These are phyloP conservation scores for Trypanosoma melophagium DNA, from an alignment of 208 protist species.

Conservation along the genomic window DNA sequence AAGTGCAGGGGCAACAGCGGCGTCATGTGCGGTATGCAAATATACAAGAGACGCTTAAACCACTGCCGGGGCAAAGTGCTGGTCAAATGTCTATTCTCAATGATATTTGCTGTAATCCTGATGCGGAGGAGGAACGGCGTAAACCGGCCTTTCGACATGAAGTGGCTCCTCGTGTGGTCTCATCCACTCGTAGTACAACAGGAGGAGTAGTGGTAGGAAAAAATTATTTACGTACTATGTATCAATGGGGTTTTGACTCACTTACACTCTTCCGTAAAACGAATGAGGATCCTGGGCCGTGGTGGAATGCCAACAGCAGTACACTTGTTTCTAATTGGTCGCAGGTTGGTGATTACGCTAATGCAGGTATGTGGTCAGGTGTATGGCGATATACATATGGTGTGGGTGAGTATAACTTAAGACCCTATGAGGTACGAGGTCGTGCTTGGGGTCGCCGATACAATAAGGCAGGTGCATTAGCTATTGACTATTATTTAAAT, in stretches of 20 bases:
- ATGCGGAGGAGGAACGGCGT: conserved; percentile 81
- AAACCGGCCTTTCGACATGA: conserved; percentile 79
- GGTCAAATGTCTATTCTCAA: conserved; percentile 86
- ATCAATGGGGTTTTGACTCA: conserved; percentile 86
- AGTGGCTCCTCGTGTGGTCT: conserved; percentile 38
- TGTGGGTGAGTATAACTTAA: conserved; percentile 84
- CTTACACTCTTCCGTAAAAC: conserved; percentile 85
- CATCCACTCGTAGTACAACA: neutral
- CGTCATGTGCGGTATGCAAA: conserved; percentile 74
- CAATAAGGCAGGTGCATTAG: conserved; percentile 54
- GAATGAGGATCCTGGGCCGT: conserved; percentile 87
- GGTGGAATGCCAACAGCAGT: conserved; percentile 88
- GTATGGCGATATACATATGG: conserved; percentile 90
- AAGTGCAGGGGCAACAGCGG: neutral
- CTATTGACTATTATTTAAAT: conserved; percentile 44
- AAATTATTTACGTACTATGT: conserved; percentile 73
- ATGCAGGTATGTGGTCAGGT: conserved; percentile 87
- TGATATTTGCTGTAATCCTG: conserved; percentile 85
- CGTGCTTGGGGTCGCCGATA: conserved; percentile 73
- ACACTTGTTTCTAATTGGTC: conserved; percentile 84
- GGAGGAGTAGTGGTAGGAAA: neutral
- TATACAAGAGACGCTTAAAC: conserved; percentile 81
- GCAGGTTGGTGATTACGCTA: conserved; percentile 88
- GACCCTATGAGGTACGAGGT: conserved; percentile 71
- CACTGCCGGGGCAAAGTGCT: conserved; percentile 67